Evolutionary conservation across 139 green algal genomes (phyloP), one percentile per base, ranked within the genome.

Genomic region (Chlamydomonas eustigma): DNA sequence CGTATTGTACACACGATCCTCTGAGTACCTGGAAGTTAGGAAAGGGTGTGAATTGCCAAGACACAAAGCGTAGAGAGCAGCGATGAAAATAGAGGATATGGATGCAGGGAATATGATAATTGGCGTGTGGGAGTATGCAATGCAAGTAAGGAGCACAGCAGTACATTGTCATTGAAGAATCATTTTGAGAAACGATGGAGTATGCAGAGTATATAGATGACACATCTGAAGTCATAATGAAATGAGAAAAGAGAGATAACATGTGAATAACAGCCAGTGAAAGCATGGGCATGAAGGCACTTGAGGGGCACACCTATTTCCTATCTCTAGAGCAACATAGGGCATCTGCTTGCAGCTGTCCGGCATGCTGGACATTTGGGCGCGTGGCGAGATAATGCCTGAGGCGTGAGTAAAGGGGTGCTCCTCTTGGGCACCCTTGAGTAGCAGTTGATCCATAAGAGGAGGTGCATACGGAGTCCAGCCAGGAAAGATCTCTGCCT

Each of bases 401-500:
- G 63, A 76, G 31, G 80, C 76, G 12, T 37, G 37, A 3, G 71
- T 24, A 0, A 2, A 22, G 39, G 64, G 67, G 1, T 31, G 2
- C 36, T 78, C 72, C 39, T 75, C 72, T 37, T 28, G 31, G 39
- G 31, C 52, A 8, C 86, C 88, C 22, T 18, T 31, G 73, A 89
- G 34, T 37, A 92, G 78, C 18, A 83, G 84, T 71, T 88, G 78
- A 1, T 90, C 86, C 50, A 78, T 66, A 51, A 89, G 77, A 1
- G 78, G 81, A 4, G 86, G 86, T 50, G 84, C 35, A 76, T 92
- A 92, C 22, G 84, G 76, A 0, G 85, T 85, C 31, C 87, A 80
- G 25, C 84, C 76, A 4, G 82, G 80, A 44, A 87, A 84, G 0
- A 73, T 51, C 80, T 91, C 86, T 2, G 81, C 39, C 1, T 6